These are phyloP conservation scores for Trichophyton benhamiae DNA, from an alignment of 2,329 filamentous ascomycete genomes.

Conservation along the genomic window DNA sequence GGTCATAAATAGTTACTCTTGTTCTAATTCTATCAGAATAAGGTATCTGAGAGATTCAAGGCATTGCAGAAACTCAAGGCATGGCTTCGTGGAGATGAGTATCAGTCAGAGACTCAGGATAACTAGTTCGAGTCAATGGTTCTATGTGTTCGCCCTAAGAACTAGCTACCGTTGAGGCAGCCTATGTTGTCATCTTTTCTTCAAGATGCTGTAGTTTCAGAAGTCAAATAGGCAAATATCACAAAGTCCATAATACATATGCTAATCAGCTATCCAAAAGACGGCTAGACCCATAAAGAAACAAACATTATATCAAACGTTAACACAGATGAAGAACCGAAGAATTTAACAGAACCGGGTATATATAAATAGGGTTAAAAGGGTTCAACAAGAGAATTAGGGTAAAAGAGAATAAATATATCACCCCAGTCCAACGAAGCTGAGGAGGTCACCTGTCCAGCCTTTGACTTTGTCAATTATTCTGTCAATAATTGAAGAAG, in stretches of 20 bases:
- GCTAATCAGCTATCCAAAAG: background rate
- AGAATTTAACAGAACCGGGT: background rate
- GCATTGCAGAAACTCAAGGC: slow-evolving; percentile 75
- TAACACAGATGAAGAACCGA: background rate
- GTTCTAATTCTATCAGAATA: slow-evolving; percentile 44
- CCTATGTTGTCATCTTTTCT: too few relatives aligned
- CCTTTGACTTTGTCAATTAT: slow-evolving; percentile 26
- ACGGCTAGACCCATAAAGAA: background rate
- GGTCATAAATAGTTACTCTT: background rate
- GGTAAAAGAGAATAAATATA: too few relatives aligned
- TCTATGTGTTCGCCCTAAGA: background rate
- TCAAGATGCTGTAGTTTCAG: too few relatives aligned
- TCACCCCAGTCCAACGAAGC: background rate
- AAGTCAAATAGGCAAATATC: too few relatives aligned
- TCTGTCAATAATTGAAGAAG: slow-evolving; percentile 24
- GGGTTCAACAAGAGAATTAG: background rate
- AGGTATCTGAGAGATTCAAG: slow-evolving; percentile 77
- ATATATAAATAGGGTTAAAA: background rate
- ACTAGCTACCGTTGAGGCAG: background rate
- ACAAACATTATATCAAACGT: background rate
- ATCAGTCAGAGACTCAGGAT: background rate
- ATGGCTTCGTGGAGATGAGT: slow-evolving; percentile 51
- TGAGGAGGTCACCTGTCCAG: slow-evolving; percentile 22
- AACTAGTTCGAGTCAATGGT: background rate
- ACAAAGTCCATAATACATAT: too few relatives aligned